Evolutionary conservation across 768 basidiomycete species (phyloP).

Genomic region (Russula sp.): DNA sequence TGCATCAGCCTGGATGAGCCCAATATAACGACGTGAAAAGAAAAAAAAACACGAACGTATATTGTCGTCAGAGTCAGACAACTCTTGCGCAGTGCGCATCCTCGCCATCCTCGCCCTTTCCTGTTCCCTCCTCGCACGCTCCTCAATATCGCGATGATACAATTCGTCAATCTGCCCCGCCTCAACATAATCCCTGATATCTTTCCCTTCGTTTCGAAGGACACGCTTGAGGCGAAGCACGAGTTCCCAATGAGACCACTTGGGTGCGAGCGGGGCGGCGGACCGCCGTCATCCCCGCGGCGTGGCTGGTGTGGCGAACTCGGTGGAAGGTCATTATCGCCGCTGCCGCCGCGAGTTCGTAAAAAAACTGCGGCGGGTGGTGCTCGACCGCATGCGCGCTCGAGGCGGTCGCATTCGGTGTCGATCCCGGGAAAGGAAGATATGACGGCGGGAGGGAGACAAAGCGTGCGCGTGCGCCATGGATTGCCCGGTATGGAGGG

Average conservation of each 20-base stretch:
- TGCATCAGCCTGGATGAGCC: not conserved
- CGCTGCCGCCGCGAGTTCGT: slow-evolving; percentile 9
- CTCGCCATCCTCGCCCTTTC: slow-evolving; percentile 18
- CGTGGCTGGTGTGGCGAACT: slow-evolving; percentile 25
- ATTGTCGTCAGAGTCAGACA: slow-evolving; percentile 3
- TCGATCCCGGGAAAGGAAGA: slow-evolving; percentile 11
- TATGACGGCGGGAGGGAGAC: slow-evolving; percentile 16
- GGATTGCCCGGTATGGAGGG: not conserved
- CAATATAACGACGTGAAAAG: not conserved
- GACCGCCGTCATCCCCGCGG: not conserved
- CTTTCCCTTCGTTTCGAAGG: slow-evolving; percentile 19
- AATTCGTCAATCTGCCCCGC: slow-evolving; percentile 20
- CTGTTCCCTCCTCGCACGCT: slow-evolving; percentile 24
- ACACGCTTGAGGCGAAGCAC: slow-evolving; percentile 25
- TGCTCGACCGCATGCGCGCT: slow-evolving; percentile 24
- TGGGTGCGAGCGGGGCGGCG: slow-evolving; percentile 21
- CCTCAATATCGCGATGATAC: slow-evolving; percentile 20
- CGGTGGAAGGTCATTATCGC: slow-evolving; percentile 13
- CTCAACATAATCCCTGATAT: slow-evolving; percentile 27
- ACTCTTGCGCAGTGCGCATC: slow-evolving; percentile 19
- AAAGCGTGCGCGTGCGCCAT: slow-evolving; percentile 21
- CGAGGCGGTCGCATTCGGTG: slow-evolving; percentile 24
- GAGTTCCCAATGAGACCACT: slow-evolving; percentile 25
- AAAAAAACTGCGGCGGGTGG: not conserved
- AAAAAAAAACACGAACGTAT: slow-evolving; percentile 3